phyloP scores from a whole-genome alignment of 208 protist genomes.

The Crithidia fasciculata region DNA sequence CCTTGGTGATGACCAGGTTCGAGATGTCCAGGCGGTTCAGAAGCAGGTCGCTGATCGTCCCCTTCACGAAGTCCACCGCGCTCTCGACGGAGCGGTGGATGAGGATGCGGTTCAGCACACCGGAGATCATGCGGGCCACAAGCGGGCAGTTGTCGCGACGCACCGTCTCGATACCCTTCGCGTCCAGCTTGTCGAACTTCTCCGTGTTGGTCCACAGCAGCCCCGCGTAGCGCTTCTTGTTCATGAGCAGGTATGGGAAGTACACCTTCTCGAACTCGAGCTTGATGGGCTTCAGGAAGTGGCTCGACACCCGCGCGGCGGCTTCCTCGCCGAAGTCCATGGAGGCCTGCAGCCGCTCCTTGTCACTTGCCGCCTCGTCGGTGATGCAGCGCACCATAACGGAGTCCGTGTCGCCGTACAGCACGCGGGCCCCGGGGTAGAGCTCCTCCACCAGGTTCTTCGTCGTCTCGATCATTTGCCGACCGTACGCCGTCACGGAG shows the following conservation, averaged over 20 bases:
- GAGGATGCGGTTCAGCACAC: constrained; percentile 86
- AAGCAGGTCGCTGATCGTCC: constrained; percentile 86
- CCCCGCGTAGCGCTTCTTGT: constrained; percentile 99
- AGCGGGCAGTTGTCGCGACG: constrained; percentile 99
- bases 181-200: constrained; percentile 99
- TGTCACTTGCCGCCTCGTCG: constrained; percentile 66
- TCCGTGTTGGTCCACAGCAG: constrained; percentile 98
- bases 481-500: constrained; percentile 98
- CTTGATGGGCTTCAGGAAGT: constrained; percentile 96
- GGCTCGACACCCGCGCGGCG: constrained; percentile 85
- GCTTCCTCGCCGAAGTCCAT: constrained; percentile 93
- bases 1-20: constrained; percentile 86
- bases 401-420: constrained; percentile 99
- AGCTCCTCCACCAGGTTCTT: constrained; percentile 94
- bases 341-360: constrained; percentile 60
- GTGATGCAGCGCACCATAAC: constrained; percentile 97
- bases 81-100: constrained; percentile 87
- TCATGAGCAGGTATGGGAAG: constrained; percentile 99
- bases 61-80: constrained; percentile 92
- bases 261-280: constrained; percentile 99
- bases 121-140: constrained; percentile 81
- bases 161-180: constrained; percentile 99
- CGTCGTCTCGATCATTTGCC: constrained; percentile 99
- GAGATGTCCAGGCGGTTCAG: constrained; percentile 89
- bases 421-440: constrained; percentile 97